phyloP scores from a whole-genome alignment of 306 rosid genomes.

The Nissolia schottii region DNA sequence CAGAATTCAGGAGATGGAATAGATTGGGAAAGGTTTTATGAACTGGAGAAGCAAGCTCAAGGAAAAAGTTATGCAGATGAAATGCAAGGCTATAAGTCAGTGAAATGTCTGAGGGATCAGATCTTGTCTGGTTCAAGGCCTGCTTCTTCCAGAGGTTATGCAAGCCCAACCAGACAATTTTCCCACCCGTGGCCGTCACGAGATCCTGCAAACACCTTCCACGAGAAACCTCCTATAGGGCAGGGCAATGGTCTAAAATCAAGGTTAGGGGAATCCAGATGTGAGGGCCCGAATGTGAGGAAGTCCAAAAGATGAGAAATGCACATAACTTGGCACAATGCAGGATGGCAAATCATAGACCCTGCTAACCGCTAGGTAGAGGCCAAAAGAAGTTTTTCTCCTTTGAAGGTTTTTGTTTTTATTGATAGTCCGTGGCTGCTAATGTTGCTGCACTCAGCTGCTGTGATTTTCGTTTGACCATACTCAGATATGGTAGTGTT shows the following conservation, averaged over 20 bases:
- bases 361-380: not conserved
- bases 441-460: conserved; percentile 42
- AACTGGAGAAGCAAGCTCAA: conserved; percentile 58
- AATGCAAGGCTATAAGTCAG: conserved; percentile 63
- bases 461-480: conserved; percentile 26
- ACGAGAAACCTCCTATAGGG: conserved; percentile 48
- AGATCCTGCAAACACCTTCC: conserved; percentile 41
- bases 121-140: conserved; percentile 61
- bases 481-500: conserved; percentile 20
- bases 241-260: conserved; percentile 63
- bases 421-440: conserved; percentile 29
- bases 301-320: conserved; percentile 55
- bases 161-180: conserved; percentile 81
- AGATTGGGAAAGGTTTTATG: conserved; percentile 80
- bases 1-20: conserved; percentile 57
- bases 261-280: conserved; percentile 65
- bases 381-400: conserved; percentile 6
- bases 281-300: conserved; percentile 54
- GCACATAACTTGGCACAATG: not conserved
- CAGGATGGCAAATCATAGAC: conserved; percentile 1
- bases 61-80: conserved; percentile 58
- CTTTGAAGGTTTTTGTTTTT: not conserved
- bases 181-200: conserved; percentile 73
- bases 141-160: conserved; percentile 52
- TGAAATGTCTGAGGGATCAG: conserved; percentile 73